Percentiles rank a stretch among this genome's conserved stretches.
Evolutionary conservation across 495 filamentous ascomycete genomes (phyloP).

Genomic region (Sordaria brevicollis): DNA sequence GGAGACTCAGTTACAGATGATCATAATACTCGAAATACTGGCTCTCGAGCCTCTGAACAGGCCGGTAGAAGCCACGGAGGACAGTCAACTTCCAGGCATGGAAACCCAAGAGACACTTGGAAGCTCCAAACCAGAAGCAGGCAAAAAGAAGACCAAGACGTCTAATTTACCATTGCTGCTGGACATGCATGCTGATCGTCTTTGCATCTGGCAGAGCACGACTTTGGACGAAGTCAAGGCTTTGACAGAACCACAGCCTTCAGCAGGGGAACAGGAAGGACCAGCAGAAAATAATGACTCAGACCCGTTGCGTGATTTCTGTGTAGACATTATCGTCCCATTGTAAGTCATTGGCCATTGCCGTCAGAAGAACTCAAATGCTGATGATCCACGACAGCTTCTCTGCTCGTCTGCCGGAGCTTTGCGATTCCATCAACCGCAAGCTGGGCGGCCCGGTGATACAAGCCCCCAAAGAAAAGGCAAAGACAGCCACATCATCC

Average conservation of each 20-base stretch:
- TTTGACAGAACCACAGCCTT: constrained; percentile 37
- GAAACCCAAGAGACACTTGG: constrained; percentile 12
- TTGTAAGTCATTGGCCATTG: constrained; percentile 49
- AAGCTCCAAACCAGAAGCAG: constrained; percentile 14
- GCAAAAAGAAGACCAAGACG: constrained; percentile 28
- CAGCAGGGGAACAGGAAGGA: constrained; percentile 16
- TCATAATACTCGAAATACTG: constrained; percentile 80
- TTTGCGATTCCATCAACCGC: constrained; percentile 67
- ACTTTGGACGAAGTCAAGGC: constrained; percentile 44
- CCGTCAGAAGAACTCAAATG: neutral
- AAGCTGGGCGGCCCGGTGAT: constrained; percentile 74
- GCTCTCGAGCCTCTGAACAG: constrained; percentile 51
- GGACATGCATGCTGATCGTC: constrained; percentile 76
- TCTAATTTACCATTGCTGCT: constrained; percentile 47
- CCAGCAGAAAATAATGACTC: constrained; percentile 21
- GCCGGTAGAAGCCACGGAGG: constrained; percentile 24
- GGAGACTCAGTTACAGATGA: constrained; percentile 84
- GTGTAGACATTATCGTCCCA: constrained; percentile 83
- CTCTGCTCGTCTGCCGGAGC: constrained; percentile 67
- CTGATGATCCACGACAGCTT: constrained; percentile 41
- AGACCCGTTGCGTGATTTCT: constrained; percentile 55
- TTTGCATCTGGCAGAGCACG: constrained; percentile 96
- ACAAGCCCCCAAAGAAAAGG: constrained; percentile 45
- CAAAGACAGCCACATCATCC: constrained; percentile 25
- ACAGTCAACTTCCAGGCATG: constrained; percentile 30